Evolutionary conservation across 306 rosid species (phyloP), one percentile per base, ranked within the genome.

Genomic region (Castanea mollissima): DNA sequence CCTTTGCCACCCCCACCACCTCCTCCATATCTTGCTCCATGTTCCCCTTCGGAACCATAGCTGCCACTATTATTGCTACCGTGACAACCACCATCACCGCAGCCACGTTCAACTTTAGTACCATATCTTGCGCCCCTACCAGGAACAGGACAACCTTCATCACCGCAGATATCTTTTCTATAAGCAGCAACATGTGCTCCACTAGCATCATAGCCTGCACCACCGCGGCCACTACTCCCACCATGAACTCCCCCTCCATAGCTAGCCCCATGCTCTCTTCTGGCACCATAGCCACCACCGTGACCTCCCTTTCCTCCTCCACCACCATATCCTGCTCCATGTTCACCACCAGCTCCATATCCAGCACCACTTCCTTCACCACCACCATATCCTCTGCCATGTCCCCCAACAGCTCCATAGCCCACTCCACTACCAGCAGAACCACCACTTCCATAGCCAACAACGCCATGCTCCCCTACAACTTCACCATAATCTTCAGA

Each of bases 1-100:
- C 89, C 90, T 60, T 77, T 84, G 31, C 88, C 90, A 4, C 79
- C 59, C 58, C 80, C 94, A 0, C 85, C 82, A 13, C 86, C 86
- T 11, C 74, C 75, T 27, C 91, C 88, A 65, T 86, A 64, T 63
- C 80, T 74, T 16, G 16, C 55, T 1, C 77, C 86, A 23, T 78
- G 62, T 25, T 70, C 64, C 12, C 57, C 74, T 49, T 74, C 78
- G 13, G 67, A 74, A 25, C 86, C 83, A 62, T 54, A 78, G 5
- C 75, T 56, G 1, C 78, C 51, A 0, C 73, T 73, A 1, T 73
- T 13, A 59, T 69, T 55, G 21, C 38, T 69, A 2, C 80, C 71
- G 2, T 67, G 67, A 3, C 76, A 76, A 3, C 84, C 87, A 2
- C 87, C 80, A 10, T 71, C 83, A 67, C 83, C 64, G 49, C 76